A percentile compares a stretch with the other conserved stretches of the same genome.
These are phyloP conservation scores for Paramyrothecium sp. DNA, from an alignment of 2,329 filamentous ascomycete genomes.

Conservation along the genomic window DNA sequence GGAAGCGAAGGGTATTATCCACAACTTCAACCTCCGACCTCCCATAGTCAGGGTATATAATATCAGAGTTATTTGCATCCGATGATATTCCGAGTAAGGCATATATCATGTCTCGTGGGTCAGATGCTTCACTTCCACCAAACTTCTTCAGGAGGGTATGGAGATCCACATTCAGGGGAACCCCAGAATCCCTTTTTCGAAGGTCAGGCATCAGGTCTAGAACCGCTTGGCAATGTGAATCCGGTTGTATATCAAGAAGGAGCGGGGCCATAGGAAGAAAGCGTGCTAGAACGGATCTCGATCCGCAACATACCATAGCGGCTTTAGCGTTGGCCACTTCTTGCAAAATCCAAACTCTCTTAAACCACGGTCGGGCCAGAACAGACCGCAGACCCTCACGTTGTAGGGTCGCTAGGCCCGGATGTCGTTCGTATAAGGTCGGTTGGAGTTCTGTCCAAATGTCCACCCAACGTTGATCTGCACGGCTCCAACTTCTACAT, in stretches of 20 bases:
- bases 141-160: conserved; percentile 2
- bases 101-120: conserved; percentile 2
- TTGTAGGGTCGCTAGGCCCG: not conserved
- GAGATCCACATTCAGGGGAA: not conserved
- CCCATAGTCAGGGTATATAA: not conserved
- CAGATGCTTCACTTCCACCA: not conserved
- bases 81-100: conserved; percentile 2
- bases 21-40: not conserved
- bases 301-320: not conserved
- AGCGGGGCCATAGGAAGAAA: not conserved
- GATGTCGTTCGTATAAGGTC: not conserved
- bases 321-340: not conserved
- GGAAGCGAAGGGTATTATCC: not conserved
- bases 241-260: not conserved
- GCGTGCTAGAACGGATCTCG: not conserved
- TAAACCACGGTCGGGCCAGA: conserved; percentile 1
- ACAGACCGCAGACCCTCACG: not conserved
- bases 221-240: not conserved
- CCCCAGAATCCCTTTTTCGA: not conserved
- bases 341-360: conserved; percentile 7
- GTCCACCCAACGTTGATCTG: conserved; percentile 1
- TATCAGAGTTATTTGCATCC: not conserved
- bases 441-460: not conserved
- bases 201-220: conserved; percentile 3
- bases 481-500: not conserved